Base-by-base conservation (phyloP, 257 asterid genomes). In the Parsonsia alboflavescens region DNA sequence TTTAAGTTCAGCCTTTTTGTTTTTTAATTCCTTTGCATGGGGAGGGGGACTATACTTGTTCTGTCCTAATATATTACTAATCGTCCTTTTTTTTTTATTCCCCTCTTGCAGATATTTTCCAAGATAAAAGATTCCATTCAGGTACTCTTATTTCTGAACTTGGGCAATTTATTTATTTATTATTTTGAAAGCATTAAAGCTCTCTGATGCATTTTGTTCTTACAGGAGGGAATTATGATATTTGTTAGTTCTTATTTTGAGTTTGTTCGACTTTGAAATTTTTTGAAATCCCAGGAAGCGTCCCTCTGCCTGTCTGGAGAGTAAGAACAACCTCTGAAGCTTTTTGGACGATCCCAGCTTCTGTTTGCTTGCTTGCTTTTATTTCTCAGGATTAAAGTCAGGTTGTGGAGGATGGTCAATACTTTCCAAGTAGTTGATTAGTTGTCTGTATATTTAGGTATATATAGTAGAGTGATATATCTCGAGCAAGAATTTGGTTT, bases 291-390 rank as follows among this genome's bases (percentile, higher is more conserved):
- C n/a, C n/a, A n/a, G n/a, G n/a, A n/a, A 68, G 93, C 96, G 63
- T 94, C 99, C 42, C 84, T 82, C 85, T 92, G 97, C 86, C 82
- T 89, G 77, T 86, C 92, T 79, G 96, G 97, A 85, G 99, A 94
- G 99, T 94, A 89, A 85, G 97, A 41, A 75, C 33, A 53, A 17
- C 69, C 46, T 41, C 22, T 50, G 53, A 68, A 57, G 45, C 75
- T 44, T 71, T 36, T 46, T 19, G 28, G 46, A 45, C 41, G 58
- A 57, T 76, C 46, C 10, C 6, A 21, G 13, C 15, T 71, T 63
- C 42, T 50, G 73, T 30, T 50, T n/a, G 68, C 24, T n/a, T n/a
- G n/a, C n/a, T 10, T 30, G 19, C 16, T 54, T 16, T 15, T 28
- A 24, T 33, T 67, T 65, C 57, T 56, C 28, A 1, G 8, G 13